Base-by-base conservation (phyloP, 805 yeast species). In the Sugiyamaella floridensis region DNA sequence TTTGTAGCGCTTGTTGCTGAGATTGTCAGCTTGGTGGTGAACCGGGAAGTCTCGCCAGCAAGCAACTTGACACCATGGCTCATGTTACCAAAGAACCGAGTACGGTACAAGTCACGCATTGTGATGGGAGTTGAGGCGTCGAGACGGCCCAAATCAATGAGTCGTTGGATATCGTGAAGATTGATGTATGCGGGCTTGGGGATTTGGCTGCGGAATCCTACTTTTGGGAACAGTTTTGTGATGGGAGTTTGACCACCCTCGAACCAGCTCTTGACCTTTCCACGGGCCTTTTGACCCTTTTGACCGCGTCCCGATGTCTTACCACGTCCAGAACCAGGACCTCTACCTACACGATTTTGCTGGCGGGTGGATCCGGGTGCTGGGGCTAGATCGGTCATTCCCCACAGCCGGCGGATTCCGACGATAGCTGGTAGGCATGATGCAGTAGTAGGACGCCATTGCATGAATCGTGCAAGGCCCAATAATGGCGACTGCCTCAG, bases 171-270 rank as follows among this genome's bases (percentile, higher is more conserved):
- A 59, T 81, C 77, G 34, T 74, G 78, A 63, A 92, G 74, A 63
- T 86, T 86, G 57, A 93, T 63, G 60, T 79, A 81, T 18, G 58
- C 58, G 7, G 65, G 68, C 51, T 57, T 49, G n/a, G 62, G 60
- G 32, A 66, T 50, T 55, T 55, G 58, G 26, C 65, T 59, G 62
- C 79, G 81, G 73, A 89, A 89, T 8, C 98, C 98, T 4, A 52
- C 56, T 67, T 92, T 92, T 60, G 97, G 96, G 70, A 88, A 82
- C 60, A 86, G 73, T 69, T 86, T 79, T 69, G 82, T 81, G 65
- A 85, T 81, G 22, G 97, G 98, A 1, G 98, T 93, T 68, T 93
- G 99, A 67, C 99, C 98, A 81, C 99, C 99, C 75, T 93, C 99
- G 67, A 92, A 89, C 92, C 95, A 88, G 54, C 85, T 80, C 52